Evolutionary conservation across 164 flowering plant genomes (phyloP).

Genomic region (Houttuynia cordata): DNA sequence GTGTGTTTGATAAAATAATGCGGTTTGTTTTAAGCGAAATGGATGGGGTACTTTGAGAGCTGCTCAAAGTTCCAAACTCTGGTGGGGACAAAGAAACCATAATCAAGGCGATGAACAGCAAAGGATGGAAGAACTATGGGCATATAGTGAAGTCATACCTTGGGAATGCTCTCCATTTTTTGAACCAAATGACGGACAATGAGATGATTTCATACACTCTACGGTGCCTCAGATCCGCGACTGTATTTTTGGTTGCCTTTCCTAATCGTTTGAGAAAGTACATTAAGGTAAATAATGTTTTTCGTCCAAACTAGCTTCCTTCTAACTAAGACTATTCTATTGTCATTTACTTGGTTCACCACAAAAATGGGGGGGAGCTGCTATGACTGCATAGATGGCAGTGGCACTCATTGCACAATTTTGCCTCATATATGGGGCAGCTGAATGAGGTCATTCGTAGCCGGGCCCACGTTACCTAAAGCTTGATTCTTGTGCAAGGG

Average conservation of each 20-base stretch:
- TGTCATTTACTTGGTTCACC: too few relatives aligned
- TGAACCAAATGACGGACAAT: conserved; percentile 93
- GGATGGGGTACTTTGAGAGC: conserved; percentile 68
- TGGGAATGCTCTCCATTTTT: conserved; percentile 77
- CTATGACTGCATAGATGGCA: too few relatives aligned
- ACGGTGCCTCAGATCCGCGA: conserved; percentile 60
- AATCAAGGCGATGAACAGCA: conserved; percentile 34
- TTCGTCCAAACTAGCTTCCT: too few relatives aligned
- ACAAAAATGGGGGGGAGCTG: too few relatives aligned
- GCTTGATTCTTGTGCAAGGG: too few relatives aligned
- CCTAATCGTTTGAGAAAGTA: conserved; percentile 77
- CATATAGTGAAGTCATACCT: conserved; percentile 83
- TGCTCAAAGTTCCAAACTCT: conserved; percentile 52
- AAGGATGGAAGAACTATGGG: conserved; percentile 60
- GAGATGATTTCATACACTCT: conserved; percentile 81
- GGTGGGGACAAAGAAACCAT: conserved; percentile 84
- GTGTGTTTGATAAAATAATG: conserved; percentile 87
- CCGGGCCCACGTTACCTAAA: too few relatives aligned
- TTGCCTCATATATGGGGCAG: too few relatives aligned
- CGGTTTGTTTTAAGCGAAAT: conserved; percentile 59
- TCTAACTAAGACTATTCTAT: too few relatives aligned
- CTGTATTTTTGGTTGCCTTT: conserved; percentile 71
- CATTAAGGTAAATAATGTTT: conserved; percentile 42
- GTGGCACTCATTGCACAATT: too few relatives aligned
- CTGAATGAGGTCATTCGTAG: too few relatives aligned